These are phyloP conservation scores for Aeschynomene evenia DNA, from an alignment of 306 rosid genomes.

Conservation along the genomic window DNA sequence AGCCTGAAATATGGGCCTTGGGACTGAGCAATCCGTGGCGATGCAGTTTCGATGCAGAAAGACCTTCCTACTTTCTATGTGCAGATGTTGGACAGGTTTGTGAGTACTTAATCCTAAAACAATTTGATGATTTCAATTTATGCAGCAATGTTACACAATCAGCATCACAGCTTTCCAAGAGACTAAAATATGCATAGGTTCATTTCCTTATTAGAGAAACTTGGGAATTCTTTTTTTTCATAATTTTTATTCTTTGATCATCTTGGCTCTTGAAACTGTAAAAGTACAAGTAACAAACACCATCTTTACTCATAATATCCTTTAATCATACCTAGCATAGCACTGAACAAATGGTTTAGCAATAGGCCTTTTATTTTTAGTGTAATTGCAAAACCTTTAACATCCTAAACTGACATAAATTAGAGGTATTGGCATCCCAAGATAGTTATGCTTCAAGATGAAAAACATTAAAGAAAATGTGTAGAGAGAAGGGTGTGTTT, in stretches of 20 bases:
- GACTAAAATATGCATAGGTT: background rate
- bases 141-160: background rate
- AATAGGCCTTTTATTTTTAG: background rate
- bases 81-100: conserved; percentile 89
- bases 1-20: conserved; percentile 86
- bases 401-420: background rate
- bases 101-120: background rate
- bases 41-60: conserved; percentile 89
- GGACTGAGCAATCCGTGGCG: conserved; percentile 99
- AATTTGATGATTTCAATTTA: background rate
- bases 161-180: background rate
- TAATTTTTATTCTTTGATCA: background rate
- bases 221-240: background rate
- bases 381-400: background rate
- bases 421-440: background rate
- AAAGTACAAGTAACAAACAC: background rate
- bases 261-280: background rate
- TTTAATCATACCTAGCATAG: background rate
- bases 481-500: background rate
- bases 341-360: background rate
- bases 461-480: background rate
- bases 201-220: background rate
- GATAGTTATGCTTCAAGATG: conserved; percentile 3
- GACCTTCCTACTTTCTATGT: conserved; percentile 83
- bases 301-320: background rate